Evolutionary conservation across 1,284 basidiomycete genomes (phyloP), one percentile per base, ranked within the genome.

Genomic region (Bondarzewia mesenterica): DNA sequence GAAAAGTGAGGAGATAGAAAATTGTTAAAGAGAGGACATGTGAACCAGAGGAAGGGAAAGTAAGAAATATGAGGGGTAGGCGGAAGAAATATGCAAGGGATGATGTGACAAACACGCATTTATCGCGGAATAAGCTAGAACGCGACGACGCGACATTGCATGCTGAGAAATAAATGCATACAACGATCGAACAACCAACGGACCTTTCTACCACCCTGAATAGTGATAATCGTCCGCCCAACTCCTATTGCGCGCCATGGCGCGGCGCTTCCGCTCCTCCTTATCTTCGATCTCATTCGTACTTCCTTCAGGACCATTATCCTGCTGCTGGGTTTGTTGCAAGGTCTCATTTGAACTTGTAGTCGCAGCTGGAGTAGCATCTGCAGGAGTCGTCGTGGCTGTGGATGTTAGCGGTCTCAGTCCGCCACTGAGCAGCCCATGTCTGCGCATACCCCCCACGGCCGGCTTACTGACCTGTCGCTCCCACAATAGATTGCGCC

Each of bases 401-500:
- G 58, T 60, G 37, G 63, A 60, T 14, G 73, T 72, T 53, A 75
- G 54, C 5, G 77, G 74, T 46, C 68, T 64, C 50, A 74, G 52
- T 12, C 66, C 68, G 22, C 63, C 54, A 26, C 64, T 51, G 35
- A 67, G 57, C 42, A 61, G 60, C 46, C 65, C 54, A 21, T 55
- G 62, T 22, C 57, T 62, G 39, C 67, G 59, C 47, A 63, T 64
- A 48, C 14, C 67, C 43, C 66, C 66, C 36, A 74, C 64, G 40
- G 72, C 75, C 18, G 70, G 70, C 54, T 76, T 76, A 64, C 74
- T 80, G 40, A 82, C 73, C 57, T 85, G 82, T 10, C 91, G 77
- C 60, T 92, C 88, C 90, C 91, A 93, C 5, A 94, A 66, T 55
- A 95, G 60, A 58, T 93, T 89, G 44, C 85, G 72, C 18, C 92